Evolutionary conservation across 2,329 filamentous ascomycete species (phyloP).

Genomic region (Penicillium sp.): DNA sequence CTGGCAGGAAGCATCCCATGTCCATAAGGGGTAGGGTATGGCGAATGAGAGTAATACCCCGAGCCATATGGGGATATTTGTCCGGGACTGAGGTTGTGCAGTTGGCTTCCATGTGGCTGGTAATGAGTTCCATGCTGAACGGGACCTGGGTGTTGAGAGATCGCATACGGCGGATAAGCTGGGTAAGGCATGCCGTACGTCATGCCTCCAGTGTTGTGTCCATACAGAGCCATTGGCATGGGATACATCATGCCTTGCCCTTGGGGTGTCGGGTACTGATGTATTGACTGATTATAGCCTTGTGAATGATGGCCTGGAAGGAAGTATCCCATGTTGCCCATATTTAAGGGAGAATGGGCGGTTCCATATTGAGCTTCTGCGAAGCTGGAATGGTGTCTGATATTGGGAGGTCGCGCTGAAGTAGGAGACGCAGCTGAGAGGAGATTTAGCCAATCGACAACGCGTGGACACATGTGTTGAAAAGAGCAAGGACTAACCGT

Average conservation of each 20-base stretch:
- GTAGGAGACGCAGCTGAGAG: slow-evolving; percentile 6
- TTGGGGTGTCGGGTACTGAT: slow-evolving; percentile 26
- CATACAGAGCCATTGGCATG: slow-evolving; percentile 29
- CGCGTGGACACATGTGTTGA: neutral
- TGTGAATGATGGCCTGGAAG: slow-evolving; percentile 28
- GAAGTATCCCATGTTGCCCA: slow-evolving; percentile 31
- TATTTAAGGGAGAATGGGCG: slow-evolving; percentile 24
- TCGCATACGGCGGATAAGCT: slow-evolving; percentile 30
- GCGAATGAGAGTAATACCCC: slow-evolving; percentile 27
- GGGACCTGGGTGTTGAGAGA: slow-evolving; percentile 23
- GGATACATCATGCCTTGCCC: slow-evolving; percentile 32
- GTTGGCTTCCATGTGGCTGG: slow-evolving; percentile 20
- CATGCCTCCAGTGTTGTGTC: slow-evolving; percentile 17
- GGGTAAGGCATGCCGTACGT: slow-evolving; percentile 28
- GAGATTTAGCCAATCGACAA: neutral
- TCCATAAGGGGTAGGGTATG: slow-evolving; percentile 24
- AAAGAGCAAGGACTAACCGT: slow-evolving; percentile 12
- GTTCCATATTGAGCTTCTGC: slow-evolving; percentile 22
- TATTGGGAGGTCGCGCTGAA: slow-evolving; percentile 19
- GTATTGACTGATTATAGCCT: slow-evolving; percentile 23
- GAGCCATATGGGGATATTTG: slow-evolving; percentile 25
- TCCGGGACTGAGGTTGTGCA: slow-evolving; percentile 19
- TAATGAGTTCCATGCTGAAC: slow-evolving; percentile 22
- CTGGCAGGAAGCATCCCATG: slow-evolving; percentile 11
- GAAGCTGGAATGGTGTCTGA: slow-evolving; percentile 20